Conservation (phyloP, 305 asterid genomes). For the Coffea humblotiana region DNA sequence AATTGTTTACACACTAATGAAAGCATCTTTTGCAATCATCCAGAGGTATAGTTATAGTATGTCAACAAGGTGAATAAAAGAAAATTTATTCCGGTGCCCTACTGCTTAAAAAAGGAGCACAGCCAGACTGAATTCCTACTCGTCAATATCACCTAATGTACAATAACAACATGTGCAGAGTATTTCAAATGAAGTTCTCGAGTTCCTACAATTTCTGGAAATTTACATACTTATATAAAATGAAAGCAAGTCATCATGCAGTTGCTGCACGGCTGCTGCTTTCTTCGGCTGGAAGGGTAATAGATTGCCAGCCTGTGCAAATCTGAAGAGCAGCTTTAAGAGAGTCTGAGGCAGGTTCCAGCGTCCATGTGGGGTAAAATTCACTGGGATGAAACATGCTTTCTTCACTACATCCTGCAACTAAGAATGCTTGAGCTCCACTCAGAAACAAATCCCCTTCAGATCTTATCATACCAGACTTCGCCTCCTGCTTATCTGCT, state of each 20-base stretch:
- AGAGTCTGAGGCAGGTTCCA: constrained; percentile 41
- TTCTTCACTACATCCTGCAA: constrained; percentile 18
- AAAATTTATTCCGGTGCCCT: neutral
- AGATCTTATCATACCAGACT: constrained; percentile 33
- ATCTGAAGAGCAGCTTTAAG: constrained; percentile 36
- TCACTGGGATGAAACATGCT: constrained; percentile 42
- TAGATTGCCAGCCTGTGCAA: constrained; percentile 41
- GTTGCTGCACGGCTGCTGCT: neutral
- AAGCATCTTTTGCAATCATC: neutral
- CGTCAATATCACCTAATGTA: neutral
- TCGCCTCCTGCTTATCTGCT: constrained; percentile 38
- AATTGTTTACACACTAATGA: neutral
- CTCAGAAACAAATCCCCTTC: constrained; percentile 40
- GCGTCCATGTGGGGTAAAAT: constrained; percentile 38
- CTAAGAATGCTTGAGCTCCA: constrained; percentile 37
- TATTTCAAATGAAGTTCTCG: neutral
- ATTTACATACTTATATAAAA: constrained; percentile 2
- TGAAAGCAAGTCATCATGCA: neutral
- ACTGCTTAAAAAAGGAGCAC: neutral
- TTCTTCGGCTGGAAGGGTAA: constrained; percentile 32
- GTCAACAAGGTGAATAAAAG: neutral
- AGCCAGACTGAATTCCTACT: neutral
- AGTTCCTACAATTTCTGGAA: neutral
- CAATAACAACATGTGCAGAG: neutral
- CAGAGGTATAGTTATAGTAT: neutral